Percentiles rank a stretch among this genome's conserved stretches.
Evolutionary conservation across 495 filamentous ascomycete species (phyloP).

Genomic region (Rhypophila decipiens): DNA sequence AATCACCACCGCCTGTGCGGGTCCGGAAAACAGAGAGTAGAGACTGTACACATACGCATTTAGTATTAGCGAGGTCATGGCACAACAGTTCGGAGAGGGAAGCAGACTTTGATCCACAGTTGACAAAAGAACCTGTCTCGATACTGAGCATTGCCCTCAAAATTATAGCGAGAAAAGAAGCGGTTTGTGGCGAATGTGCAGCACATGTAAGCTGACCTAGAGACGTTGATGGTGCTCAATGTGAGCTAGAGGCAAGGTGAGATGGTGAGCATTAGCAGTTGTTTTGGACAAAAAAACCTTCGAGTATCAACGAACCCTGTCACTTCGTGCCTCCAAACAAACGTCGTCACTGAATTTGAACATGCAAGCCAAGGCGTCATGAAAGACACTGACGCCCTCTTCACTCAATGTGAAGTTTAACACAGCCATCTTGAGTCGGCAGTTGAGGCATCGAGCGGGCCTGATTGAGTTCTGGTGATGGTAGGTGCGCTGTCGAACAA

Average conservation of each 20-base stretch:
- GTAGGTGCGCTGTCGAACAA: no score
- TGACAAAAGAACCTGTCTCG: slow-evolving; percentile 46
- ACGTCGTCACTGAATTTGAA: slow-evolving; percentile 90
- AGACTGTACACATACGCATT: slow-evolving; percentile 23
- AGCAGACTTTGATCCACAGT: slow-evolving; percentile 37
- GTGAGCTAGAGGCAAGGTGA: slow-evolving; percentile 50
- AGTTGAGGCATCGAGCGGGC: background rate
- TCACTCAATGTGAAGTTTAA: slow-evolving; percentile 74
- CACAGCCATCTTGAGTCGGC: slow-evolving; percentile 25
- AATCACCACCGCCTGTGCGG: slow-evolving; percentile 28
- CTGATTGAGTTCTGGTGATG: background rate
- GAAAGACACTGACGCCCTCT: slow-evolving; percentile 63
- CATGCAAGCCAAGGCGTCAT: slow-evolving; percentile 81
- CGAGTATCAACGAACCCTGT: slow-evolving; percentile 48
- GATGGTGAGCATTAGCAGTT: slow-evolving; percentile 1
- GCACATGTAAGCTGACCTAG: slow-evolving; percentile 85
- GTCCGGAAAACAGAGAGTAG: slow-evolving; percentile 39
- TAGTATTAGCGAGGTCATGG: background rate
- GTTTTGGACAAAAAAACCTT: no score
- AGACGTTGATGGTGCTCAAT: slow-evolving; percentile 80
- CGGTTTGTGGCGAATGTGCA: slow-evolving; percentile 62
- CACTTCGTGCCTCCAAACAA: slow-evolving; percentile 71
- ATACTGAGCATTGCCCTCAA: slow-evolving; percentile 39
- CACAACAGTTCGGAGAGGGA: background rate
- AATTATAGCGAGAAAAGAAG: slow-evolving; percentile 83